Evolutionary conservation across 106 monocot genomes (phyloP).

Genomic region (Acorus gramineus): DNA sequence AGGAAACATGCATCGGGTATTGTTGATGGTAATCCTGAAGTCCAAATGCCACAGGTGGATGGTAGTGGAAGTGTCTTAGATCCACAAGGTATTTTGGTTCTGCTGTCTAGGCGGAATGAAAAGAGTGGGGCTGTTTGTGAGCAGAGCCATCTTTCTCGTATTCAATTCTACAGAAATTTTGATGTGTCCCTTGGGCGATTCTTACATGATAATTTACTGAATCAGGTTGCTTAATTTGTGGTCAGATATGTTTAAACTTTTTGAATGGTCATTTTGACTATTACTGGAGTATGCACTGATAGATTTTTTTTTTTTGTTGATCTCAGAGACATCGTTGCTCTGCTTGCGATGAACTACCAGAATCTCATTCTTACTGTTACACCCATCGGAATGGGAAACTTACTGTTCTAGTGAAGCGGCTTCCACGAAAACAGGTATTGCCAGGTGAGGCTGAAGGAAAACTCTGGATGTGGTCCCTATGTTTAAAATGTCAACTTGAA

Average conservation of each 20-base stretch:
- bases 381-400: constrained; percentile 85
- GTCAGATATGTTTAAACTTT: not conserved
- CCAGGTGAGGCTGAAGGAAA: constrained; percentile 64
- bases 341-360: constrained; percentile 59
- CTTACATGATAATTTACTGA: constrained; percentile 72
- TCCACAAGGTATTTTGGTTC: constrained; percentile 62
- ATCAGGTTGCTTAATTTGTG: constrained; percentile 37
- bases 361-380: constrained; percentile 64
- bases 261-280: not conserved
- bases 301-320: constrained; percentile 1
- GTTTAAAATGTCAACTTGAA: constrained; percentile 70
- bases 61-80: constrained; percentile 40
- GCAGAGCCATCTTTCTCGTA: constrained; percentile 72
- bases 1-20: not conserved
- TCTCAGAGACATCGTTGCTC: constrained; percentile 62
- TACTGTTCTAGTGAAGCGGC: constrained; percentile 50
- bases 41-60: constrained; percentile 10
- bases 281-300: constrained; percentile 1
- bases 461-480: constrained; percentile 98
- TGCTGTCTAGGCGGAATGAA: constrained; percentile 53
- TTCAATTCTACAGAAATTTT: constrained; percentile 80
- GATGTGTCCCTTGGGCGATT: constrained; percentile 75
- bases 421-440: constrained; percentile 19
- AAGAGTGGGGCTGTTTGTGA: constrained; percentile 55
- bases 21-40: constrained; percentile 13